Percentiles rank a stretch among this genome's conserved stretches.
Conservation (phyloP, 2,329 filamentous ascomycete genomes). For the Penicillium corylophilum region DNA sequence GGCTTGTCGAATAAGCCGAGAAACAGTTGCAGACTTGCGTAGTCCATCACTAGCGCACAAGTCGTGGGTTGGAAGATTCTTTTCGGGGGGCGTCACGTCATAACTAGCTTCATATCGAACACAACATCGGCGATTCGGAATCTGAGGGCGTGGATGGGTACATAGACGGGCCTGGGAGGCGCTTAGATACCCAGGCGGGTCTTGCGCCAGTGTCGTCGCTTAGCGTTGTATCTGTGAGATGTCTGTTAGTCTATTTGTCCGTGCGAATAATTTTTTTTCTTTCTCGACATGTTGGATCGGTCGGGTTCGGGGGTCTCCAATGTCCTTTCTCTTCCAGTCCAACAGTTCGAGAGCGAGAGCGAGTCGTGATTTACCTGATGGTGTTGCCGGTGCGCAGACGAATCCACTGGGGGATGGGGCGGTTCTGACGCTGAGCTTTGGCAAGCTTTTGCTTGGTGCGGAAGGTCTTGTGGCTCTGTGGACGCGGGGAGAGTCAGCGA, state of each 20-base stretch:
- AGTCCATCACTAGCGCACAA: slow-evolving; percentile 27
- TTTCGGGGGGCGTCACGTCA: slow-evolving; percentile 20
- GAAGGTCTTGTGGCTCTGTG: slow-evolving; percentile 99
- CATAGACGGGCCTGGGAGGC: slow-evolving; percentile 20
- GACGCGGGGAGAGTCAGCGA: slow-evolving; percentile 7
- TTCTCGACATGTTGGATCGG: slow-evolving; percentile 1
- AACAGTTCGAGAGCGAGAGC: slow-evolving; percentile 15
- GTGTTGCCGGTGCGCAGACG: slow-evolving; percentile 97
- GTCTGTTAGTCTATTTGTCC: background rate
- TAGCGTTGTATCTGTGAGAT: slow-evolving; percentile 89
- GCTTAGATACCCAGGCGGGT: slow-evolving; percentile 97
- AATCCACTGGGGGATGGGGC: slow-evolving; percentile 99
- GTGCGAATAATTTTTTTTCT: slow-evolving; percentile 2
- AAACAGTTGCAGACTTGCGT: slow-evolving; percentile 19
- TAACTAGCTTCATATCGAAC: slow-evolving; percentile 9
- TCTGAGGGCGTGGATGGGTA: slow-evolving; percentile 45
- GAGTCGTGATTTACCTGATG: slow-evolving; percentile 75
- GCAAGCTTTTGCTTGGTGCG: slow-evolving; percentile 99
- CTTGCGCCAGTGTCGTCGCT: slow-evolving; percentile 99
- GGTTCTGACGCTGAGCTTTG: slow-evolving; percentile 99
- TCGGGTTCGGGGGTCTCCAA: background rate
- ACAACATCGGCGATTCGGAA: slow-evolving; percentile 20
- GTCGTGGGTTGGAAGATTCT: slow-evolving; percentile 5
- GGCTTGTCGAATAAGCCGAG: background rate
- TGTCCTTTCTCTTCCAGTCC: background rate